Conservation (phyloP, 2,329 filamentous ascomycete genomes). For the Nannizzia gypsea region DNA sequence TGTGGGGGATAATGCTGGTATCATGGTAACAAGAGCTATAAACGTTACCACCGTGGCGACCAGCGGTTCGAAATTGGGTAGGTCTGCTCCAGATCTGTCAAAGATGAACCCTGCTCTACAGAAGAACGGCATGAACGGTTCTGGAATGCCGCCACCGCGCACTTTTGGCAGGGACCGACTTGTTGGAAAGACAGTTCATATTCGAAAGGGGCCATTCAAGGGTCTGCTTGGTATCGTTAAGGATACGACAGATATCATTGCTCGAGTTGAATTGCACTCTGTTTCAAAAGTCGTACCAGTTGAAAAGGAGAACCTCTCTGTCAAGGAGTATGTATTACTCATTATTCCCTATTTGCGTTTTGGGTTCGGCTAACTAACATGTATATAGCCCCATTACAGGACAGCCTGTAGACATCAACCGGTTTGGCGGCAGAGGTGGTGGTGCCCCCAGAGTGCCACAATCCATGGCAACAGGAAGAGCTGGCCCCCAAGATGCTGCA, state of each 20-base stretch:
- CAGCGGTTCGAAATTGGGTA: conserved; percentile 68
- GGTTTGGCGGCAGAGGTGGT: conserved; percentile 29
- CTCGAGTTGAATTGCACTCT: conserved; percentile 84
- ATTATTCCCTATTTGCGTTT: background rate
- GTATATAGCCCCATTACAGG: conserved; percentile 51
- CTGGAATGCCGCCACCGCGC: conserved; percentile 58
- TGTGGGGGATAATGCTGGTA: conserved; percentile 72
- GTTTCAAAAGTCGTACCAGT: conserved; percentile 87
- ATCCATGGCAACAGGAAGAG: conserved; percentile 37
- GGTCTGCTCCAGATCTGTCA: conserved; percentile 58
- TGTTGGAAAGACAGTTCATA: conserved; percentile 82
- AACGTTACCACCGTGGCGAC: conserved; percentile 88
- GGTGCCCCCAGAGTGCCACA: conserved; percentile 35
- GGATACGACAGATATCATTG: conserved; percentile 75
- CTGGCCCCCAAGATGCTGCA: conserved; percentile 27
- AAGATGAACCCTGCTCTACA: conserved; percentile 88
- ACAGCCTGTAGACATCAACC: conserved; percentile 60
- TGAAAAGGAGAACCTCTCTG: conserved; percentile 65
- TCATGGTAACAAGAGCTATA: conserved; percentile 75
- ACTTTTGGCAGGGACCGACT: conserved; percentile 65
- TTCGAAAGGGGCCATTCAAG: conserved; percentile 80
- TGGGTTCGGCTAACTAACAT: conserved; percentile 14
- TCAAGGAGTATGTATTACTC: conserved; percentile 57
- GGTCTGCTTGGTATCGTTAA: conserved; percentile 91
- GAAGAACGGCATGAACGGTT: conserved; percentile 48